Base-by-base conservation (phyloP, 2,329 filamentous ascomycete genomes). In the Pyrenophora tritici-repentis region DNA sequence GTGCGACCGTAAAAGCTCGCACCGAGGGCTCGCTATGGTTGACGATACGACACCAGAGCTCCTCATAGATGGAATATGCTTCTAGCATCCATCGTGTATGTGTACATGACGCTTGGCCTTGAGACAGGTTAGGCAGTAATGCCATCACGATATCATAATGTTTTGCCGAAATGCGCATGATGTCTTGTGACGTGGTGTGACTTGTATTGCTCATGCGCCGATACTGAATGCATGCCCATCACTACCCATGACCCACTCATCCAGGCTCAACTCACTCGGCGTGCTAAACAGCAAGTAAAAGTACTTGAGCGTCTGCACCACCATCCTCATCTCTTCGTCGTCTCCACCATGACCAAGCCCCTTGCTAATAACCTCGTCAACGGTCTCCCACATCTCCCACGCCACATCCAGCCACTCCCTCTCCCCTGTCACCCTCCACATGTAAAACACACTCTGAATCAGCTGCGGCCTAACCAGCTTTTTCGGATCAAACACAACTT, bases 361-460 rank as follows among this genome's bases (percentile, higher is more conserved):
- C 4, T 16, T 18, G 16, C 13, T 24, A 33, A 38, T 26, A 38
- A 16, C 22, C 35, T n/a, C 79, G 47, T 83, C 78, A 17, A 90
- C 80, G 2, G 81, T 79, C 50, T 81, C 68, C 65, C 89, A 90
- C 87, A 91, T 90, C 41, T 77, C 76, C 87, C 88, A 90, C 1
- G 86, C 88, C 63, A 86, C 82, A 45, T 87, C 81, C 64, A 83
- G 83, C 78, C 85, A 87, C 22, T 74, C 72, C 3, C 77, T 62
- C 51, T 89, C 84, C 20, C 86, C 88, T 0, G 87, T 90, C 53
- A 89, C 76, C 44, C 88, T 82, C 68, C 86, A 90, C 77, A 91
- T 82, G 64, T 90, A 81, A 68, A 90, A 92, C 4, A 92, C 81
- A 17, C 84, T 87, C 75, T 91, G 88, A 49, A 91, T 89, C 1